Base-by-base conservation (phyloP, 345 rosid genomes). In the Salix udensis region DNA sequence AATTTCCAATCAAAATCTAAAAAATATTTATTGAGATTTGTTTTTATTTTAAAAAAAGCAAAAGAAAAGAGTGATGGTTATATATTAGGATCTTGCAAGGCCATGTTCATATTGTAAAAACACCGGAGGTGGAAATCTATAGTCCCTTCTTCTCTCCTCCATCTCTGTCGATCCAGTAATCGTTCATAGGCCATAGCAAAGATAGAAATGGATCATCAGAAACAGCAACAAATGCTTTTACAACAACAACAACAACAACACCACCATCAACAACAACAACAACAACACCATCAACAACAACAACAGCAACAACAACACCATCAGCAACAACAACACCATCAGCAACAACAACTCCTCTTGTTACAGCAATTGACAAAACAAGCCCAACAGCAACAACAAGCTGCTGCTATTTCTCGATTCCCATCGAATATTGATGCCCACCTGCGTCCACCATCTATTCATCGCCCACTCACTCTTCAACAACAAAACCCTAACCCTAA, bases 391-490 rank as follows among this genome's bases (percentile, higher is more conserved):
- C 96, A 89, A 44, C 91, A 88, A 42, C 97, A 92, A 65, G 91
- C 94, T 3, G 84, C 91, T 1, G 95, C 97, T 1, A 94, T 96
- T 80, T 83, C 99, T 50, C 88, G 98, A n/a, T 96, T 96, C 77
- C 98, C 98, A 0, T 94, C 99, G 7, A 94, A 92, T 84, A 92
- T 92, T 74, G 97, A 94, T 64, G 97, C 90, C 1, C 97, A 92
- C 75, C 80, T 93, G 74, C 92, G 94, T 0, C 79, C 91, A 8
- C 88, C 90, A 0, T 90, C 90, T 4, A 80, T 86, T 21, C 92
- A 83, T 42, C 90, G 88, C 18, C 86, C 87, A 21, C 77, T 85
- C 50, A 79, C 71, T 62, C 84, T 82, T 34, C 79, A 62, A 34
- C 81, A 75, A 48, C 88, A 86, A 62, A 84, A 78, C 86, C 91